These are phyloP conservation scores for Prunus armeniaca DNA, from an alignment of 306 rosid species.

Conservation along the genomic window DNA sequence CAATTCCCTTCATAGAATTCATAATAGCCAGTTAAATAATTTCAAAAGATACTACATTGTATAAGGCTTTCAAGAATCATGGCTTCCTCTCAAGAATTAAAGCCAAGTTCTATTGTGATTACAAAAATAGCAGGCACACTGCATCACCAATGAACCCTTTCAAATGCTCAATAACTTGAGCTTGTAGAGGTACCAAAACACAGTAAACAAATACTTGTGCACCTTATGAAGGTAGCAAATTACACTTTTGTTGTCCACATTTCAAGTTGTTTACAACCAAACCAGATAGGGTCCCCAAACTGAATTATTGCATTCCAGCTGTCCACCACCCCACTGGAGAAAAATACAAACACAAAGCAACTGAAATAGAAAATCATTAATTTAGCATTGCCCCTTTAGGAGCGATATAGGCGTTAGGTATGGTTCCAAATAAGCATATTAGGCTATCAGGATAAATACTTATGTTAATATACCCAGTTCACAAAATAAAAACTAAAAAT, in stretches of 20 bases:
- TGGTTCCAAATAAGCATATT: background rate
- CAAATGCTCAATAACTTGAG: background rate
- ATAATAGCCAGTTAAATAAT: background rate
- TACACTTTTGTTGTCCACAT: background rate
- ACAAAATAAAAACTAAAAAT: background rate
- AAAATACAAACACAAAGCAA: constrained; percentile 11
- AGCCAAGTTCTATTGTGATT: background rate
- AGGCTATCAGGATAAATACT: background rate
- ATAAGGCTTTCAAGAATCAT: background rate
- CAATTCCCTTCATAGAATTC: background rate
- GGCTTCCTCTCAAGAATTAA: background rate
- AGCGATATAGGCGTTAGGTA: background rate
- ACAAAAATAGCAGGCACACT: background rate
- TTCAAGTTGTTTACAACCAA: background rate
- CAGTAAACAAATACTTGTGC: background rate
- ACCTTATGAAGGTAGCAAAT: background rate
- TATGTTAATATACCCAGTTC: background rate
- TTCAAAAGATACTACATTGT: no score
- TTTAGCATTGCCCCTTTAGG: background rate
- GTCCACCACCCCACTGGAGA: constrained; percentile 3
- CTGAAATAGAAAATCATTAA: background rate
- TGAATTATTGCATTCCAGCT: constrained; percentile 18
- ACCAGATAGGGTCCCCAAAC: constrained; percentile 1
- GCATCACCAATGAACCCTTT: background rate
- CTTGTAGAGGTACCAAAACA: background rate